Base-by-base conservation (phyloP, 2,329 filamentous ascomycete species). In the Aspergillus viridinutans region DNA sequence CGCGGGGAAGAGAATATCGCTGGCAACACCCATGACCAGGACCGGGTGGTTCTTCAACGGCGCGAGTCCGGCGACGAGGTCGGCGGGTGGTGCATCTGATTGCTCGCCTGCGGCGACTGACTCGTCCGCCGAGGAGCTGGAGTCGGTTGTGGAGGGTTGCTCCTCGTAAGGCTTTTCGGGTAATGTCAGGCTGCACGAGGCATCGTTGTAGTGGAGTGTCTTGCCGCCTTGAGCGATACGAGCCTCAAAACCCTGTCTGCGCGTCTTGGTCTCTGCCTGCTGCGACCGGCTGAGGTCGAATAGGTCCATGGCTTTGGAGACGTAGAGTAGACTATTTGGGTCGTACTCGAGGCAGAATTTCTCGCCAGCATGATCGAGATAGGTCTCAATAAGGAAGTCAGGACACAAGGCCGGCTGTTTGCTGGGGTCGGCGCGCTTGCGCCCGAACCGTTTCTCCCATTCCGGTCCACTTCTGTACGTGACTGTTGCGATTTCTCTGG, bases 311-410 rank as follows among this genome's bases (percentile, higher is more conserved):
- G 94, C 94, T 76, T 99, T 99, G 73, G 91, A 96, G 56, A 99
- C 90, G 73, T 99, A 99, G 2, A 99, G 80, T 42, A 97, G 78
- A 69, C 92, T 96, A 76, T 99, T 99, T 26, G 94, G 86, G 68
- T 99, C 94, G 72, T 97, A 97, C 61, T 94, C 92, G 26, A 99
- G 81, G 71, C 92, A 97, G 80, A 96, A 99, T 75, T 99, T 99
- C 78, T 99, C 94, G 21, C 94, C 94, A 0, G 94, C 94, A 69
- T 99, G 94, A 74, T 99, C 94, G 20, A 99, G 84, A 71, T 99
- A 99, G 0, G 94, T 99, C 77, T 99, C 94, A 64, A 99, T 96
- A 25, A 99, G 81, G 69, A 97, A 99, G 71, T 99, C 94, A 0
- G 94, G 92, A 67, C 94, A 99, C n/a, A 99, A 77, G 0, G 94